Conservation (phyloP, 2,329 filamentous ascomycete species). For the Ilyonectria mors-panacis region DNA sequence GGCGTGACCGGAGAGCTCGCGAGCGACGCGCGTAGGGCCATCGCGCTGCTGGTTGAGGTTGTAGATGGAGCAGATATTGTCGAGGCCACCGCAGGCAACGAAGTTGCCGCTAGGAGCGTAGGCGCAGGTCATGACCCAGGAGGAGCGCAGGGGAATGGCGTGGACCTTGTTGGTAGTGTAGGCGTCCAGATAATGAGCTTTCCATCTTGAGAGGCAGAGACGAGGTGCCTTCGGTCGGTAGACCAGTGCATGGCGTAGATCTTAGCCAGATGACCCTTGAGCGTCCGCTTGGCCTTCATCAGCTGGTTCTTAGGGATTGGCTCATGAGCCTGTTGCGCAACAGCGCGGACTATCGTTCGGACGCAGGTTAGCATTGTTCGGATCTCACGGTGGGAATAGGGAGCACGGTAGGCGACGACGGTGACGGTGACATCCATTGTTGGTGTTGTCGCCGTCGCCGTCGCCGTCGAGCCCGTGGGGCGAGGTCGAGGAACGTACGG, state of each 20-base stretch:
- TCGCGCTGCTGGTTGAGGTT: constrained; percentile 95
- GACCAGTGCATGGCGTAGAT: constrained; percentile 99
- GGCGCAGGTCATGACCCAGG: constrained; percentile 99
- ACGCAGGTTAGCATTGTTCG: constrained; percentile 44
- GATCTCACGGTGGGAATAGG: neutral
- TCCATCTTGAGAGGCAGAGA: constrained; percentile 98
- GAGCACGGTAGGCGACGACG: neutral
- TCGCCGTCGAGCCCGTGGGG: constrained; percentile 1
- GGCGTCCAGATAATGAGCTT: constrained; percentile 99
- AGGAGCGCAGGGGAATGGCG: constrained; percentile 95
- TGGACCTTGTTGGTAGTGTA: constrained; percentile 99
- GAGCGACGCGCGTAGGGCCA: constrained; percentile 95
- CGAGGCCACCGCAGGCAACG: constrained; percentile 96
- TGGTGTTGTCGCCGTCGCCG: constrained; percentile 15
- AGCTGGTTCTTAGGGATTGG: constrained; percentile 89
- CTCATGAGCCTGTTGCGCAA: constrained; percentile 93
- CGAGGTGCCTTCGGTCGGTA: constrained; percentile 95
- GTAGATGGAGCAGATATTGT: constrained; percentile 99
- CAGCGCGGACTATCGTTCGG: constrained; percentile 80
- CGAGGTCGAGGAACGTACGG: constrained; percentile 74
- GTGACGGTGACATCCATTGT: neutral
- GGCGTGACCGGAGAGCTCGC: constrained; percentile 96
- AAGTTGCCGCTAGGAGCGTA: constrained; percentile 99
- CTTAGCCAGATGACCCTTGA: constrained; percentile 98
- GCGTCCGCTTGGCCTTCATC: constrained; percentile 97